These are phyloP conservation scores for Isatis tinctoria DNA, from an alignment of 345 rosid genomes.

Conservation along the genomic window DNA sequence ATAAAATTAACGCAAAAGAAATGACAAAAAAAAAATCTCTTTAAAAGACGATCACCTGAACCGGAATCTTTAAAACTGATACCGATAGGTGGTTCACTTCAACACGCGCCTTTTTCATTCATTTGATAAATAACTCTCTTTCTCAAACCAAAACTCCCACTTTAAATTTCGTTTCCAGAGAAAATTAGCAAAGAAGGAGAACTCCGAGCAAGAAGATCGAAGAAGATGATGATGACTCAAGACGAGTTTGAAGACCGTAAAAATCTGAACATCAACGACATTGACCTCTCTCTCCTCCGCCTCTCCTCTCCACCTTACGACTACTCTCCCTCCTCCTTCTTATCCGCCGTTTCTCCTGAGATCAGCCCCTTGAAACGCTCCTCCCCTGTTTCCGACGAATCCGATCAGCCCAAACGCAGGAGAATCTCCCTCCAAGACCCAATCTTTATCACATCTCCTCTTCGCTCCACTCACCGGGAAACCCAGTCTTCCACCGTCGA, in stretches of 20 bases:
- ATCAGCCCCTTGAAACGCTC: slow-evolving; percentile 26
- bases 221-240: slow-evolving; percentile 11
- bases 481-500: not conserved
- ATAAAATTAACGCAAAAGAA: too few relatives aligned
- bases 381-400: slow-evolving; percentile 29
- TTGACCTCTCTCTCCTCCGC: slow-evolving; percentile 31
- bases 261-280: slow-evolving; percentile 22
- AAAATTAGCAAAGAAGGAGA: not conserved
- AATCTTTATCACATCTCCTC: slow-evolving; percentile 11
- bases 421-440: slow-evolving; percentile 5
- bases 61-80: slow-evolving; percentile 13
- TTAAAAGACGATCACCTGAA: not conserved
- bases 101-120: not conserved
- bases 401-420: slow-evolving; percentile 24
- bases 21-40: not conserved
- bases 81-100: not conserved
- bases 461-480: not conserved
- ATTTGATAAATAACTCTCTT: not conserved
- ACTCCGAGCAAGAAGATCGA: not conserved
- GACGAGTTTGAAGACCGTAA: not conserved
- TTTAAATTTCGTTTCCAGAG: not conserved
- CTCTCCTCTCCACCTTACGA: slow-evolving; percentile 26
- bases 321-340: not conserved
- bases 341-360: slow-evolving; percentile 4
- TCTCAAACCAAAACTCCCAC: not conserved